Evolutionary conservation across 2,329 filamentous ascomycete species (phyloP).

Genomic region (Atkinsonella texensis): DNA sequence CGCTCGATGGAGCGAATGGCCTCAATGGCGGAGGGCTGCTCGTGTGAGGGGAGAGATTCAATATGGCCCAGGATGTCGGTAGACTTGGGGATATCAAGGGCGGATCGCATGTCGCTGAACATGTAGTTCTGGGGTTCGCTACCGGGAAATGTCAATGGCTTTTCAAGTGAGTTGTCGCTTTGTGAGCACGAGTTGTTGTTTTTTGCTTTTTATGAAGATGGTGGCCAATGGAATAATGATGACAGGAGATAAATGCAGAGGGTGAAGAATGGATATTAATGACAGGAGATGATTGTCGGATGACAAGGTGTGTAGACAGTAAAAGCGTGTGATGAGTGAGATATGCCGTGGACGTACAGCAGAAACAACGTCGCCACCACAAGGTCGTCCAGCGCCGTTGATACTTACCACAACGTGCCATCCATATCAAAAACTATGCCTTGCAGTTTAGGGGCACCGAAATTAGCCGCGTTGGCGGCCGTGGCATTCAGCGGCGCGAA

Average conservation of each 20-base stretch:
- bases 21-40: constrained; percentile 53
- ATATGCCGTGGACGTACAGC: neutral
- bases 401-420: constrained; percentile 68
- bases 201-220: no score
- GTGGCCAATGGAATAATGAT: no score
- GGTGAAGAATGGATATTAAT: no score
- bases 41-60: constrained; percentile 51
- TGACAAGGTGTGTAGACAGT: no score
- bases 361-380: neutral
- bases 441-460: constrained; percentile 33
- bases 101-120: constrained; percentile 76
- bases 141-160: neutral
- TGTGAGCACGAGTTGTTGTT: neutral
- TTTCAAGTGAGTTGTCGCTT: no score
- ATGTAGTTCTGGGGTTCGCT: constrained; percentile 92
- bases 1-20: constrained; percentile 72
- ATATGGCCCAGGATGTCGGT: constrained; percentile 86
- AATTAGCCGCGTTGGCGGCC: constrained; percentile 10
- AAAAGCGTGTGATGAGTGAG: no score
- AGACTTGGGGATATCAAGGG: constrained; percentile 58
- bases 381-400: neutral
- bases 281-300: no score
- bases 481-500: constrained; percentile 44
- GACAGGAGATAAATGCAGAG: no score
- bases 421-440: constrained; percentile 85